A percentile compares a stretch with the other conserved stretches of the same genome.
Conservation (phyloP, 75 land plant species). For the Pseudotsuga menziesii region DNA sequence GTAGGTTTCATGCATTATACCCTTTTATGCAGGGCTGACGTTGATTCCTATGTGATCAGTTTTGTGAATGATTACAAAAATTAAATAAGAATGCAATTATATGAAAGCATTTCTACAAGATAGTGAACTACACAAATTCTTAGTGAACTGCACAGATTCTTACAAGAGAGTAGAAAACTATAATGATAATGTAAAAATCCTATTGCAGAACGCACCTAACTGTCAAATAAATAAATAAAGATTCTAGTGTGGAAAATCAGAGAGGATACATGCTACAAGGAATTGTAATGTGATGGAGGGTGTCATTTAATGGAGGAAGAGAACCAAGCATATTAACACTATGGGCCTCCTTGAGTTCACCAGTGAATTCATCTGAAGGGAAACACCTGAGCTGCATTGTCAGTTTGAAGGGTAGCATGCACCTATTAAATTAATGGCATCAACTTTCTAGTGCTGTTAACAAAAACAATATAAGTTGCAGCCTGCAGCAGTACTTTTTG, state of each 20-base stretch:
- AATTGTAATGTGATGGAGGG: constrained; percentile 24
- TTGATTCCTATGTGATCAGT: neutral
- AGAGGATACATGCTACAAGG: constrained; percentile 31
- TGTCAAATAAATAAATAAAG: neutral
- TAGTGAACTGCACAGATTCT: neutral
- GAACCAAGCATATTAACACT: constrained; percentile 6
- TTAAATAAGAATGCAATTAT: too few species aligned
- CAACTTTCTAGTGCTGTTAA: neutral
- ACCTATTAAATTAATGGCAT: neutral
- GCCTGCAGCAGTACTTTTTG: neutral
- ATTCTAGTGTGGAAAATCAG: neutral
- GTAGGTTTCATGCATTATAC: neutral
- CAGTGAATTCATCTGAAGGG: constrained; percentile 3
- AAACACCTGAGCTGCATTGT: neutral
- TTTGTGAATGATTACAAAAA: too few species aligned
- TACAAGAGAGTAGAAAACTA: neutral
- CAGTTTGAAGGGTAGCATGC: neutral
- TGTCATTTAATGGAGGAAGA: constrained; percentile 13
- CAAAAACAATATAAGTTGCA: neutral
- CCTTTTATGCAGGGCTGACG: neutral
- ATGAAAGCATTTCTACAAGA: too few species aligned
- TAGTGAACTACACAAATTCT: too few species aligned
- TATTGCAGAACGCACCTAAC: neutral
- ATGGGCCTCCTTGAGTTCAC: constrained; percentile 15
- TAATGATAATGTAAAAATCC: neutral